Evolutionary conservation across 116 monocot genomes (phyloP), one percentile per base, ranked within the genome.

Genomic region (Dioscorea cayenensis): DNA sequence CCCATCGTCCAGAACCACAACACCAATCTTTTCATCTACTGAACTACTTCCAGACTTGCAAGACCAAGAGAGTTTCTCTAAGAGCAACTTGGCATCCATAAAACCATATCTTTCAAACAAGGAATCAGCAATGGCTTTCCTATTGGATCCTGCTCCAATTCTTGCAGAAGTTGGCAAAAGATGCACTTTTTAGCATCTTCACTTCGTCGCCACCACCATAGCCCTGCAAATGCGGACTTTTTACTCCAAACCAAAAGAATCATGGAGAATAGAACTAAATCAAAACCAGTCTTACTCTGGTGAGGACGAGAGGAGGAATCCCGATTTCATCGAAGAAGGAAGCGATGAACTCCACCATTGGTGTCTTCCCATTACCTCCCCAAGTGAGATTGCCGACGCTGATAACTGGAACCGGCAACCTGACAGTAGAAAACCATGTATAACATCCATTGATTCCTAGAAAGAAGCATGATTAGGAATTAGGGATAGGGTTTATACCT

Each of bases 331-430:
- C 76, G 37, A 82, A 78, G 66, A 67, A 51, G 11, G 79, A 67
- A 2, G 86, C 78, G 28, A 88, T 52, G 66, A 80, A 90, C 75
- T 92, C 96, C 55, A 84, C 82, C 87, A 96, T 88, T 17, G 96
- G 96, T 7, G 92, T 96, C 86, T 96, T 96, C 65, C 96, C 92
- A 71, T 85, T 96, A 6, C 96, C 96, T n/a, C 92, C 95, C 96
- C 92, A 90, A 8, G 90, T 92, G 64, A 92, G 67, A 74, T 92
- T 92, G 17, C 96, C 90, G 11, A 92, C 90, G 68, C 96, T 96
- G 35, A 96, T 73, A 61, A 96, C 90, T 12, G 92, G 87, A 64
- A 96, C 84, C 19, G 88, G 86, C 68, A 92, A 67, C 84, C 95
- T 91, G 60, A 12, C 74, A 65, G 29, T 14, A 48, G 6, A 17